phyloP scores from a whole-genome alignment of 2,329 filamentous ascomycete species.

The Fusarium sp. region DNA sequence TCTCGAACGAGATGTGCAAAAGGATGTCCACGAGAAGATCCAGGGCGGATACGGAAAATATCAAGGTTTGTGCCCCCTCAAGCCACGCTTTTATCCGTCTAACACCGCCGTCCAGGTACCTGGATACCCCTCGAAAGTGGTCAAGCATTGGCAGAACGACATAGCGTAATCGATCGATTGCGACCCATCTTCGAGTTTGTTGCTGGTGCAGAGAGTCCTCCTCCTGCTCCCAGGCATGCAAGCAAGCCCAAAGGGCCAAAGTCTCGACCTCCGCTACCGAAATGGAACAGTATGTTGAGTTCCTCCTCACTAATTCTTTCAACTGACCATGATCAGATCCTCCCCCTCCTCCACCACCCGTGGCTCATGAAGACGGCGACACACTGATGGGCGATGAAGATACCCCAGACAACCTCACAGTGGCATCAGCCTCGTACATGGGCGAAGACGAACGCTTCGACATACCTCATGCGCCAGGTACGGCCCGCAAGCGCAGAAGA shows the following conservation, averaged over 20 bases:
- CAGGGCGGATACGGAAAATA: conserved; percentile 99
- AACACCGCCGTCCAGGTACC: conserved; percentile 69
- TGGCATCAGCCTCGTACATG: conserved; percentile 86
- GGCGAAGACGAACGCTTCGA: conserved; percentile 84
- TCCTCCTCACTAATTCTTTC: not conserved
- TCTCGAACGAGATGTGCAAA: conserved; percentile 95
- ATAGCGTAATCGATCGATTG: conserved; percentile 86
- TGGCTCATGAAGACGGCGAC: conserved; percentile 68
- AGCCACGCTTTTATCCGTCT: not conserved
- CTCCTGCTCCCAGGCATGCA: conserved; percentile 91
- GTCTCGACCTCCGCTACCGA: conserved; percentile 61
- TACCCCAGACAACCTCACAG: conserved; percentile 83
- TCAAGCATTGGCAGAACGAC: conserved; percentile 83
- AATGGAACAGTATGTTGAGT: conserved; percentile 58
- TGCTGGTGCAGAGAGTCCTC: conserved; percentile 86
- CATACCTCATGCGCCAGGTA: conserved; percentile 70
- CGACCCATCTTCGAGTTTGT: conserved; percentile 89
- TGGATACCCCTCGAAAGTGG: conserved; percentile 93
- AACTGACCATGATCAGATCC: conserved; percentile 37
- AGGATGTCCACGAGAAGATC: conserved; percentile 96
- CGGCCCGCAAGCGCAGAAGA: conserved; percentile 80
- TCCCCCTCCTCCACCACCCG: conserved; percentile 36
- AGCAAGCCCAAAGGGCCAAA: conserved; percentile 85
- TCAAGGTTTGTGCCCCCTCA: conserved; percentile 70
- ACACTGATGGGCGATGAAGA: conserved; percentile 77